Evolutionary conservation across 495 filamentous ascomycete species (phyloP).

Genomic region (Aspergillus heteromorphus): DNA sequence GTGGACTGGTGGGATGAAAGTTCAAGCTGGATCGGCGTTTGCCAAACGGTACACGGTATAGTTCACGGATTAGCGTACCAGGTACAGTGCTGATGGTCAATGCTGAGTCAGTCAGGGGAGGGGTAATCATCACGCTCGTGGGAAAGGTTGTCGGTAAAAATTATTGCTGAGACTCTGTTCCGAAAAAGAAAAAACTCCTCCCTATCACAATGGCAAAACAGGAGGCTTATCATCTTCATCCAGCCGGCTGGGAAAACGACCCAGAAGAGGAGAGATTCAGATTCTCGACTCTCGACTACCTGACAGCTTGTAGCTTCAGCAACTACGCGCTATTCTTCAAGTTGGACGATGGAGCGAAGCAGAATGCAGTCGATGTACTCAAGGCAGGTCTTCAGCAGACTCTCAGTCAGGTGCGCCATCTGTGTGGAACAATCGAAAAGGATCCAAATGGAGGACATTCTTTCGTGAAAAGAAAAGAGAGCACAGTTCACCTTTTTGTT

Average conservation of each 20-base stretch:
- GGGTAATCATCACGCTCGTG: too few species aligned
- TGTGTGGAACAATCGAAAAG: constrained; percentile 41
- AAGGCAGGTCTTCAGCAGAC: constrained; percentile 33
- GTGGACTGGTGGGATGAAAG: too few species aligned
- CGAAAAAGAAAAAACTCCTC: neutral
- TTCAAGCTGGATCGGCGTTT: too few species aligned
- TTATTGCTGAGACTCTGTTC: too few species aligned
- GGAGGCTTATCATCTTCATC: constrained; percentile 9
- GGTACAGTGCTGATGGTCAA: too few species aligned
- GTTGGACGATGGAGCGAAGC: constrained; percentile 27
- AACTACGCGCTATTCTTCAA: constrained; percentile 37
- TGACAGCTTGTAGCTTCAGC: constrained; percentile 15
- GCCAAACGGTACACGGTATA: too few species aligned
- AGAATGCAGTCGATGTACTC: constrained; percentile 19
- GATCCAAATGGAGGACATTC: constrained; percentile 26
- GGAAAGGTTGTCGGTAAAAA: too few species aligned
- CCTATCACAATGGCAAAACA: constrained; percentile 12
- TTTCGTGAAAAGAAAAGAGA: constrained; percentile 37
- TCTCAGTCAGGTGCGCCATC: constrained; percentile 35
- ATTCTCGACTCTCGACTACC: constrained; percentile 18
- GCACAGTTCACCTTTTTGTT: constrained; percentile 35
- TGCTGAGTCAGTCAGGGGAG: too few species aligned
- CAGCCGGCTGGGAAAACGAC: constrained; percentile 16
- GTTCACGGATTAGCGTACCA: too few species aligned
- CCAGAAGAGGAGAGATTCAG: constrained; percentile 20